Percentiles rank a stretch among this genome's conserved stretches.
phyloP scores from a whole-genome alignment of 2,329 filamentous ascomycete species.

The Pseudogymnoascus sp. region DNA sequence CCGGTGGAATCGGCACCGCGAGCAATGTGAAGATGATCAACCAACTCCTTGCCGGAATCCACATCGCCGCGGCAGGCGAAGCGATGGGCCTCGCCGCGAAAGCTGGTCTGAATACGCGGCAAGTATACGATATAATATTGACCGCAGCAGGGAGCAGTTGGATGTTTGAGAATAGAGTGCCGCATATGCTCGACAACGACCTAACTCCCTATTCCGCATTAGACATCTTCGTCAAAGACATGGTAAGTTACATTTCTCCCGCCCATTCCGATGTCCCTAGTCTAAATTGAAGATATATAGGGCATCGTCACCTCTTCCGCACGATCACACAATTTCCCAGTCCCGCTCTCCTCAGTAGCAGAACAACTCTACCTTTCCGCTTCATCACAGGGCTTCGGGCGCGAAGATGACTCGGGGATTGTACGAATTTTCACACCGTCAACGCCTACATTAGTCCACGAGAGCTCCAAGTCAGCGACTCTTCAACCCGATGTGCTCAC shows the following conservation, averaged over 20 bases:
- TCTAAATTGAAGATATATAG: background rate
- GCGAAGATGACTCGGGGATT: slow-evolving; percentile 25
- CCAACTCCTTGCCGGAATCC: slow-evolving; percentile 54
- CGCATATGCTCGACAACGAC: slow-evolving; percentile 22
- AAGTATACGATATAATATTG: slow-evolving; percentile 8
- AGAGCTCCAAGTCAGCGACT: background rate
- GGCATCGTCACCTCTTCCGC: slow-evolving; percentile 23
- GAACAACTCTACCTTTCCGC: slow-evolving; percentile 24
- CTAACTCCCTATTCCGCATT: slow-evolving; percentile 33
- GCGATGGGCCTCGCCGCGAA: slow-evolving; percentile 51
- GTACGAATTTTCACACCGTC: slow-evolving; percentile 22
- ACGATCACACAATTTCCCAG: slow-evolving; percentile 25
- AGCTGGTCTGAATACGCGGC: slow-evolving; percentile 42
- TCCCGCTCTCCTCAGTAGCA: slow-evolving; percentile 25
- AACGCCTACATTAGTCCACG: background rate
- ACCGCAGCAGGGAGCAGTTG: background rate
- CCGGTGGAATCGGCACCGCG: slow-evolving; percentile 51
- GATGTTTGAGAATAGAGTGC: background rate
- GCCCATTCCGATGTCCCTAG: background rate
- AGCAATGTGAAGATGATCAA: slow-evolving; percentile 58
- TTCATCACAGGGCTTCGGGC: slow-evolving; percentile 24
- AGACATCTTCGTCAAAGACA: slow-evolving; percentile 31
- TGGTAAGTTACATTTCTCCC: slow-evolving; percentile 23
- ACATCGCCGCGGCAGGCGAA: slow-evolving; percentile 54
- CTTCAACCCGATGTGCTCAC: background rate